Base-by-base conservation (phyloP, 352 stramenopile species). In the Peronospora destructor region DNA sequence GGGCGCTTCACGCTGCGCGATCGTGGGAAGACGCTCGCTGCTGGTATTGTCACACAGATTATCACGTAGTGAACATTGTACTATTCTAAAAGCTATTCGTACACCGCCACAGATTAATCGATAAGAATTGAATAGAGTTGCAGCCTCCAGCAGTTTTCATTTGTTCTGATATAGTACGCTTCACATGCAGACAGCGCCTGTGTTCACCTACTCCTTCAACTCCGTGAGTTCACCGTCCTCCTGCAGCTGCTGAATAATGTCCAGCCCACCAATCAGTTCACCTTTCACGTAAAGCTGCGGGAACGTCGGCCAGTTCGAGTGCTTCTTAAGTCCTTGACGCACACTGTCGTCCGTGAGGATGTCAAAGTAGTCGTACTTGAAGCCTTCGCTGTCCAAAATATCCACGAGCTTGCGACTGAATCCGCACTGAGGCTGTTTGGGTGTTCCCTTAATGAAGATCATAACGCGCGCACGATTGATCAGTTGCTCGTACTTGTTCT, bases 381-480 rank as follows among this genome's bases (percentile, higher is more conserved):
- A 95, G 33, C 84, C 75, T 17, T 89, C 72, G 0, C 74, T 56
- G 56, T 97, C 69, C 38, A 99, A 71, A 38, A 98, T 87, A 13
- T 93, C 88, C 4, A 98, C 75, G 19, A 98, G 91, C 68, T 97
- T 84, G 21, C 90, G 74, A 32, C 84, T 97, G 68, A 99, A 99
- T 34, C 95, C 95, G 51, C 96, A 99, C 63, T 91, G 76, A 19
- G 96, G 95, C 19, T 79, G 72, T 52, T 85, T 83, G 7, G 96
- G 95, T 10, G 78, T 70, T 45, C 83, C 96, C 68, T 99, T 99
- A 87, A 99, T 99, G 68, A 99, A 99, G 14, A 99, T 76, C 93
- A 99, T 97, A 53, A 98, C 87, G 3, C 76, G 76, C 23, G 85
- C 77, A 39, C 80, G 74, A 54, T 87, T 93, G 47, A 98, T 84